Evolutionary conservation across 108 stramenopile species (phyloP).

Genomic region (Schizochytrium sp.): DNA sequence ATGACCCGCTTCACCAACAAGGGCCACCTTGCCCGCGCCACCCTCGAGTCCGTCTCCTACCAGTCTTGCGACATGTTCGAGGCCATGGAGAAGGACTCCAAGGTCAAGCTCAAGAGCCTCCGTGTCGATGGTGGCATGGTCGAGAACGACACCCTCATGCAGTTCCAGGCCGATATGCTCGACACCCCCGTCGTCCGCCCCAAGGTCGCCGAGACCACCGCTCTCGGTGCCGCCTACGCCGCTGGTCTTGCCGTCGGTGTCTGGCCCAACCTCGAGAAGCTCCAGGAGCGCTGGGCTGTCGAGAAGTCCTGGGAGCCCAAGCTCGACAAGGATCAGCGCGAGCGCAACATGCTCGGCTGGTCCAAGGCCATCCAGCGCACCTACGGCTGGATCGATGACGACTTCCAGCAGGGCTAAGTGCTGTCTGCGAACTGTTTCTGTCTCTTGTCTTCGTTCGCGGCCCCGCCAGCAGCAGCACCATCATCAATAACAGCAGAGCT

Average conservation of each 20-base stretch:
- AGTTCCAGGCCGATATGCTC: slow-evolving; percentile 89
- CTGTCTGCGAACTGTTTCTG: neutral
- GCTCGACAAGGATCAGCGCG: slow-evolving; percentile 57
- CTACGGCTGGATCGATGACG: slow-evolving; percentile 61
- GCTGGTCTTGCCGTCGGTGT: slow-evolving; percentile 91
- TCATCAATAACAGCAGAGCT: neutral
- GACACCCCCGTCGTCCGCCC: slow-evolving; percentile 70
- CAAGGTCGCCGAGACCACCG: slow-evolving; percentile 79
- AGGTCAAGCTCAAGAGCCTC: slow-evolving; percentile 56
- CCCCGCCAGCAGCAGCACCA: neutral
- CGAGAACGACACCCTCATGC: slow-evolving; percentile 79
- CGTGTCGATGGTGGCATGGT: slow-evolving; percentile 91
- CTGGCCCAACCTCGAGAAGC: slow-evolving; percentile 71
- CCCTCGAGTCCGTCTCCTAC: slow-evolving; percentile 85
- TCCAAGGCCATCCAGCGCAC: slow-evolving; percentile 75
- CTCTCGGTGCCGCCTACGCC: slow-evolving; percentile 85
- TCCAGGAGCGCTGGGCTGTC: slow-evolving; percentile 63
- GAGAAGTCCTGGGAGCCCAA: slow-evolving; percentile 57
- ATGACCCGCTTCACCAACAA: slow-evolving; percentile 78
- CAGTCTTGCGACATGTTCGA: slow-evolving; percentile 79
- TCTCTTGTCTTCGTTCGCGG: too few species aligned
- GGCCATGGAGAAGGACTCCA: slow-evolving; percentile 70
- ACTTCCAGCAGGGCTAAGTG: neutral
- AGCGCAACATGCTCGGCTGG: slow-evolving; percentile 67
- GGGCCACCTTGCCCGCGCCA: slow-evolving; percentile 80